These are phyloP conservation scores for Fusarium fujikuroi DNA, from an alignment of 2,329 filamentous ascomycete species.

Conservation along the genomic window DNA sequence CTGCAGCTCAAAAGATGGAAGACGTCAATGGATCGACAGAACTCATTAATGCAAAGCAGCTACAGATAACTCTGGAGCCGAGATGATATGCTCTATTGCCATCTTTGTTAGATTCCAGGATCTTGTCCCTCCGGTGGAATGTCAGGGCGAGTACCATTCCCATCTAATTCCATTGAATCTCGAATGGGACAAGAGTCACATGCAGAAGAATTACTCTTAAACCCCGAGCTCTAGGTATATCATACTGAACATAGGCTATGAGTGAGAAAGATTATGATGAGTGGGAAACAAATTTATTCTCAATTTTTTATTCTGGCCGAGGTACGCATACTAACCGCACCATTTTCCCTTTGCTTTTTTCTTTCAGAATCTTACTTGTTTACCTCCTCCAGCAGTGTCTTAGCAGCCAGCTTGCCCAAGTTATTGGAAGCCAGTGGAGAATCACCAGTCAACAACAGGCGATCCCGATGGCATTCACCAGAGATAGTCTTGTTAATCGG, in stretches of 20 bases:
- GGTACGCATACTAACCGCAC: too few relatives aligned
- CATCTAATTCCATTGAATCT: not conserved
- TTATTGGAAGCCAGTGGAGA: not conserved
- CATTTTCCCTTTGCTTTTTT: too few relatives aligned
- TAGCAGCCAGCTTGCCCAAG: not conserved
- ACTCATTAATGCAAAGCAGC: not conserved
- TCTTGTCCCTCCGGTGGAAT: too few relatives aligned
- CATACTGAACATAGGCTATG: fast-evolving
- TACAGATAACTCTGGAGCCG: fast-evolving
- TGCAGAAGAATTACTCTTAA: not conserved
- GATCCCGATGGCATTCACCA: not conserved
- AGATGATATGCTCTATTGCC: too few relatives aligned
- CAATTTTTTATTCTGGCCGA: not conserved
- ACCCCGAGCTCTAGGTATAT: fast-evolving
- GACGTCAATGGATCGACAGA: fast-evolving
- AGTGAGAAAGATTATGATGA: fast-evolving
- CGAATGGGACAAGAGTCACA: not conserved
- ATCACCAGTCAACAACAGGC: not conserved
- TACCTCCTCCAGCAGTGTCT: not conserved
- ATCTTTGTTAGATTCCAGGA: too few relatives aligned
- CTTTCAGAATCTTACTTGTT: not conserved
- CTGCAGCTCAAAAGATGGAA: too few relatives aligned
- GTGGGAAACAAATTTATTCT: fast-evolving
- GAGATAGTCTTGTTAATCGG: not conserved
- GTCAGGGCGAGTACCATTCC: fast-evolving